A percentile compares a stretch with the other conserved stretches of the same genome.
These are phyloP conservation scores for Suillus tomentosus DNA, from an alignment of 768 basidiomycete genomes.

Conservation along the genomic window DNA sequence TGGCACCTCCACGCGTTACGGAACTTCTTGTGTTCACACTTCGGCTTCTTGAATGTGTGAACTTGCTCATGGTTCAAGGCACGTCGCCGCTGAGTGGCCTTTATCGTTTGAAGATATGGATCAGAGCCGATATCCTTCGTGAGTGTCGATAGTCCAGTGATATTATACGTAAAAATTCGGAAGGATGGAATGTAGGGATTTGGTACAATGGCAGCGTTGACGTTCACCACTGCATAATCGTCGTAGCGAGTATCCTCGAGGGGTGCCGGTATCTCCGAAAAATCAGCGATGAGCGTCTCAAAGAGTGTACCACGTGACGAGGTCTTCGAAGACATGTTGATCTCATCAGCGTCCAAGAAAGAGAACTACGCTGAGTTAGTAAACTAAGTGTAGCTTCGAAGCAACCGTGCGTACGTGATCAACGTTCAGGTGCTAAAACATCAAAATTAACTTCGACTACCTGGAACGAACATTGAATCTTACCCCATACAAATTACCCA, in stretches of 20 bases:
- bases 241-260: constrained; percentile 53
- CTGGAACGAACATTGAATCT: constrained; percentile 38
- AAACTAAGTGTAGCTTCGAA: constrained; percentile 1
- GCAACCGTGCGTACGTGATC: constrained; percentile 59
- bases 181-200: constrained; percentile 84
- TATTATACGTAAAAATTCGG: constrained; percentile 82
- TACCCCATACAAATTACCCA: constrained; percentile 85
- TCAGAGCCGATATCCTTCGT: constrained; percentile 9
- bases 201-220: constrained; percentile 79
- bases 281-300: constrained; percentile 63
- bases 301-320: constrained; percentile 13
- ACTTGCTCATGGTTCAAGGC: constrained; percentile 47
- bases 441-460: constrained; percentile 14
- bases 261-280: constrained; percentile 58
- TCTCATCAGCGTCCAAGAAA: constrained; percentile 54
- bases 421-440: constrained; percentile 72
- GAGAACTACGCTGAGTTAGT: constrained; percentile 44
- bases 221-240: constrained; percentile 76
- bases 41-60: constrained; percentile 40
- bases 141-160: constrained; percentile 39
- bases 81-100: background rate
- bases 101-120: constrained; percentile 2
- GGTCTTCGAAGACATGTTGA: constrained; percentile 42
- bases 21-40: constrained; percentile 53
- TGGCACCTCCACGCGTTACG: constrained; percentile 66